Base-by-base conservation (phyloP, 2,329 filamentous ascomycete species). In the Colletotrichum brevisporum region DNA sequence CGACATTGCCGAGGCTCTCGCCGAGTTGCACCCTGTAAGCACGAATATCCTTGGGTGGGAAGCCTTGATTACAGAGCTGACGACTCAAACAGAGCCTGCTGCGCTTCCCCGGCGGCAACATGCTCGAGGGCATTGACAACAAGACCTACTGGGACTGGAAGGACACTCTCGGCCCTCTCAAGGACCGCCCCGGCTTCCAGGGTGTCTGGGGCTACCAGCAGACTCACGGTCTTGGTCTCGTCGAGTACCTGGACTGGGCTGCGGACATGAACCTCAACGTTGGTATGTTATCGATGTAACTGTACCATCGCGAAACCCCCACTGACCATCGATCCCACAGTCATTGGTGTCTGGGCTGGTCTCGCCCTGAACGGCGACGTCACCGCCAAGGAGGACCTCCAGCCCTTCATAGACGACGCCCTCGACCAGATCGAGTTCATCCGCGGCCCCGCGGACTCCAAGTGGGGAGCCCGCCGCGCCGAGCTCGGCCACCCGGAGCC, bases 61-160 rank as follows among this genome's bases (percentile, higher is more conserved):
- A 18, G n/a, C 5, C 15, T 12, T 10, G 12, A 9, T 3, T 5
- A 15, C 1, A 48, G 21, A 21, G 10, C 26, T 62, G 6, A 51
- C 56, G 1, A 31, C 26, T 31, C 26, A 69, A 6, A 72, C 57
- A 41, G 27, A 52, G 83, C n/a, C 86, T 91, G 72, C 83, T 92
- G 52, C 85, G 91, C 16, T 87, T 91, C 67, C 90, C 90, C 0
- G 91, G 91, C 6, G 90, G 89, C 9, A 91, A 90, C 75, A 90
- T 90, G 80, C 78, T 91, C 2, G 84, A 86, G 74, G 85, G 85
- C 0, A 74, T 78, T 54, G 82, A 78, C 26, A 81, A 83, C 70
- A 74, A 74, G 50, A 81, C 78, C 4, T 82, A 77, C 73, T 87
- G 85, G 84, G 80, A 86, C 73, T 87, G 85, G 85, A 85, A 86